phyloP scores from a whole-genome alignment of 192 early-diverging fungal species.

The Irineochytrium annulatum region DNA sequence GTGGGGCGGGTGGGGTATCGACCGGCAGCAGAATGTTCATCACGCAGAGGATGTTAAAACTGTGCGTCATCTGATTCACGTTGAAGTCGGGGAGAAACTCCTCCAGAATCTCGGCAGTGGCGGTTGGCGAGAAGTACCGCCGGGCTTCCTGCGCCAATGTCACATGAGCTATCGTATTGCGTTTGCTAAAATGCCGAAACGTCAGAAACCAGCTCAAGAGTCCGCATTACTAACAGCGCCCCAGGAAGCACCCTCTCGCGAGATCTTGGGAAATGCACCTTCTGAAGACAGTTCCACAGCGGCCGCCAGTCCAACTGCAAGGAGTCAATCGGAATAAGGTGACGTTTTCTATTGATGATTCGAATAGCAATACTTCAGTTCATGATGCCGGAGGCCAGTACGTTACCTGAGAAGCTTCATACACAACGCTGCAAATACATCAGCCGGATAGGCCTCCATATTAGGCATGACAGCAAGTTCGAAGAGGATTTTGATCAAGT shows the following conservation, averaged over 20 bases:
- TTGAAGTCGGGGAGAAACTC: slow-evolving; percentile 73
- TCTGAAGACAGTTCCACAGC: slow-evolving; percentile 54
- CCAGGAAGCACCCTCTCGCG: slow-evolving; percentile 10
- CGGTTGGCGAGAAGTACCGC: slow-evolving; percentile 67
- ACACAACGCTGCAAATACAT: slow-evolving; percentile 54
- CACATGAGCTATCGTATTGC: neutral
- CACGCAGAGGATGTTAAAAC: slow-evolving; percentile 53
- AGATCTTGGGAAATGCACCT: slow-evolving; percentile 27
- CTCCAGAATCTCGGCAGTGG: slow-evolving; percentile 68
- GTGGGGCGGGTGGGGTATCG: slow-evolving; percentile 5
- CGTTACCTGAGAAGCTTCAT: slow-evolving; percentile 66
- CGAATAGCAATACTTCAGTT: no score
- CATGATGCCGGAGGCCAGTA: neutral
- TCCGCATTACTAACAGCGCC: slow-evolving; percentile 20
- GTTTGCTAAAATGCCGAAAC: slow-evolving; percentile 6
- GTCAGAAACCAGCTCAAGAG: slow-evolving; percentile 12
- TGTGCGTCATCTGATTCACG: slow-evolving; percentile 60
- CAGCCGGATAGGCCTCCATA: slow-evolving; percentile 65
- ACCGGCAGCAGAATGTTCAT: slow-evolving; percentile 72
- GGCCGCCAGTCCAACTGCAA: slow-evolving; percentile 73
- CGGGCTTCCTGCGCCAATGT: neutral
- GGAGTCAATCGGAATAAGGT: slow-evolving; percentile 55
- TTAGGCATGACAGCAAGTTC: slow-evolving; percentile 60
- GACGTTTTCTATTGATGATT: slow-evolving; percentile 52
- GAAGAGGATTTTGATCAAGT: slow-evolving; percentile 58